These are phyloP conservation scores for Aspergillus ochraceus DNA, from an alignment of 2,329 filamentous ascomycete genomes.

Conservation along the genomic window DNA sequence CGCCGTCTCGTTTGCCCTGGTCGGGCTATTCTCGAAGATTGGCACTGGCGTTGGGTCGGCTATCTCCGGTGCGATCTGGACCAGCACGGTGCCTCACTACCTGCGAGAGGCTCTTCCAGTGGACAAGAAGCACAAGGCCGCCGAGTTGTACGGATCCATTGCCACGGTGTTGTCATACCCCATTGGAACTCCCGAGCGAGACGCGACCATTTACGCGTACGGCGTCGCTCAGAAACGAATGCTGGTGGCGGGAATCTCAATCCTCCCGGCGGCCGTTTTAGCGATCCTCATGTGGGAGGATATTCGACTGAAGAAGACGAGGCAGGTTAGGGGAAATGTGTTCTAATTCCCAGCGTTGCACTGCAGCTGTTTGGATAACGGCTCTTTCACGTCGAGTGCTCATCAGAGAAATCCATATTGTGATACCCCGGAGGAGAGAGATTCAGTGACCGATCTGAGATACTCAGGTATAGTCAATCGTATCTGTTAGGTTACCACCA, in stretches of 20 bases:
- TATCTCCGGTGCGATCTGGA: conserved; percentile 34
- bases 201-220: conserved; percentile 40
- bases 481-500: not conserved
- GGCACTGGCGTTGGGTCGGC: conserved; percentile 35
- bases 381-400: not conserved
- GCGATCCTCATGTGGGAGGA: conserved; percentile 8
- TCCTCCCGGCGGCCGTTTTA: conserved; percentile 4
- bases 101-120: not conserved
- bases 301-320: conserved; percentile 6
- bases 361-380: not conserved
- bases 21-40: conserved; percentile 30
- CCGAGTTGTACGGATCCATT: conserved; percentile 16
- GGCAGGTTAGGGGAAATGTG: conserved; percentile 10
- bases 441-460: conserved; percentile 23
- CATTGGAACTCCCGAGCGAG: conserved; percentile 41
- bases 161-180: conserved; percentile 33
- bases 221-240: not conserved
- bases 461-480: conserved; percentile 23
- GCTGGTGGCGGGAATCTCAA: not conserved
- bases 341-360: not conserved
- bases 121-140: conserved; percentile 6
- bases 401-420: not conserved
- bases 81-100: not conserved
- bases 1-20: conserved; percentile 52
- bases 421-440: not conserved